Evolutionary conservation across 2,329 filamentous ascomycete species (phyloP), one percentile per base, ranked within the genome.

Genomic region (Pseudocercospora macadamiae): DNA sequence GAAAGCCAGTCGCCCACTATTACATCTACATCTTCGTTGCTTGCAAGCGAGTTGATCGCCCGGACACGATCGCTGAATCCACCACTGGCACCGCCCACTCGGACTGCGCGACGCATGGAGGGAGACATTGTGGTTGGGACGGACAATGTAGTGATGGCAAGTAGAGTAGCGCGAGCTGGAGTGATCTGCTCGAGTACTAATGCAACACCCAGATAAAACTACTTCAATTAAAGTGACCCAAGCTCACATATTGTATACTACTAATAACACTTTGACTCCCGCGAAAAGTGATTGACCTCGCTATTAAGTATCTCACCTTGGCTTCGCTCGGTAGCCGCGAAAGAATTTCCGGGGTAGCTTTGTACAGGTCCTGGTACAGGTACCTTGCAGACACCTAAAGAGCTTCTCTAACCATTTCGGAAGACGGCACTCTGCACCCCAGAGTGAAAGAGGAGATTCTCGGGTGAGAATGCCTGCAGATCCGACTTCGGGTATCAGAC

Each of bases 1-100:
- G 74, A 77, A 72, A 81, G 78, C 70, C 77, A 81, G 65, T 81
- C 79, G 4, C 75, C 74, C 25, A 79, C 79, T 37, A 81, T 77
- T 4, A 79, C 75, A 67, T 80, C 77, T 26, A 79, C 71, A 3
- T 80, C 77, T 54, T 81, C 79, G 49, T 63, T 57, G 7, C 51
- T 48, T 10, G 61, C 61, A 18, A 66, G 59, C 4, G 51, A 54
- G 1, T 54, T 45, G 23, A 74, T 71, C 21, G 71, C 71, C 30
- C 60, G 59, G 12, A 68, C 66, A 10, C 72, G 66, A 55, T 74
- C 72, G n/a, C 67, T 70, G 61, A 73, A 73, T 25, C 71, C 71
- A 28, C 73, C 72, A 2, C 68, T 71, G 47, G 68, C 71, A 37
- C 72, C 73, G 32, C 68, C 53, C 8, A 61, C 57, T n/a, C 55